Evolutionary conservation across 495 filamentous ascomycete genomes (phyloP), one percentile per base, ranked within the genome.

Genomic region (Penicillium tannophilum): DNA sequence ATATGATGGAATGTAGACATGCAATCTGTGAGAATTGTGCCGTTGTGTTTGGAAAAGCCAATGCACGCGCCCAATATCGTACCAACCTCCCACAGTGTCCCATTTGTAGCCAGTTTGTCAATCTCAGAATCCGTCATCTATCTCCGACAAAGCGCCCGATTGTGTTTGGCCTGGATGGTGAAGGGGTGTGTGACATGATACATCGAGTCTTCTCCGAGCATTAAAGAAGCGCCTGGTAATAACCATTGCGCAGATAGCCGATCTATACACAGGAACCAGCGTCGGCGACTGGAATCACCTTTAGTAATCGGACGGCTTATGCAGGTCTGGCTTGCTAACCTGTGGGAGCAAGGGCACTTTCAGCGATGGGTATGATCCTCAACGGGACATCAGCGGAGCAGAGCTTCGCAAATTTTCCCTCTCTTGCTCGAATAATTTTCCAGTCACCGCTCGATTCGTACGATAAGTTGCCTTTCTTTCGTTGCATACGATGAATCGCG

Each of bases 151-250:
- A 84, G 9, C 81, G 81, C 11, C 69, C 76, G 4, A 68, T 84
- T 20, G 67, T 86, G 36, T 74, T 88, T 7, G 77, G 73, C 45
- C 68, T 90, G n/a, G 85, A 88, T 63, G 84, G 85, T 0, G 81
- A 82, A 8, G 82, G 83, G 1, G 62, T 82, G 6, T 69, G 82
- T 1, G 82, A 77, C 1, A 72, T 85, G 6, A 68, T 83, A 8
- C 64, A 81, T 46, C 65, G 74, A n/a, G 70, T 6, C 65, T 83
- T 16, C 72, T 86, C 1, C 31, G 60, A 16, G 65, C 61, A 11
- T 68, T 86, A 14, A 74, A 81, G 55, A 69, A 64, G 11, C 62
- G 60, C 17, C 55, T 84, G 26, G 76, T 71, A 0, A 52, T 83
- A 7, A 70, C 68, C 4, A 71, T 85, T 9, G 67, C 68, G 16